Evolutionary conservation across 352 stramenopile genomes (phyloP), one percentile per base, ranked within the genome.

Genomic region (Phytophthora pseudosyringae): DNA sequence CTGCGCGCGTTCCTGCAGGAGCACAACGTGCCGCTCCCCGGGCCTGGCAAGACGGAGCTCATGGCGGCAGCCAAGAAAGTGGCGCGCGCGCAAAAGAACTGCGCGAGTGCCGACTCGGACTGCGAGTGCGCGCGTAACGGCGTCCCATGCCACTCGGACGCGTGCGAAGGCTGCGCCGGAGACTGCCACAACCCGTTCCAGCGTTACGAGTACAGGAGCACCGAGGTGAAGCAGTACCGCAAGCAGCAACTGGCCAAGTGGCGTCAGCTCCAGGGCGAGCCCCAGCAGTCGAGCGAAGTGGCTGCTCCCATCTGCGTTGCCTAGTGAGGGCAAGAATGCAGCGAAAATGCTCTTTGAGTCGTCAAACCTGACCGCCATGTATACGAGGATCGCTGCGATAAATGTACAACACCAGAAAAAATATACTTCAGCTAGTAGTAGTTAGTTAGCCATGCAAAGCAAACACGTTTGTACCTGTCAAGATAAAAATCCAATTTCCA

Each of bases 41-140:
- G 70, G 39, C 67, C 80, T 47, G 75, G 56, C n/a, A 93, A 93
- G 64, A 74, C 78, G 1, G 76, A 92, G 69, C 69, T 95, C 4
- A 66, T 95, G 64, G 75, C 81, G 15, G 65, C 71, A 3, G 87
- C 87, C 33, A 91, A 92, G 56, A 71, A 71, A 49, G 56, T 94
- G 25, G 87, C 87, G 5, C 50, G 53, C 15, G 60, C 81, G 5
- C 76, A 91, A 28, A 91, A 93, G 63, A 95, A 94, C 67, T 95
- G 87, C 63, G 63, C 78, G 48, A 90, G 76, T 50, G 46, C 69
- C 18, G 66, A 75, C 52, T 59, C 63, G 7, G 71, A 90, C 56
- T 95, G 87, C 64, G 87, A 93, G 69, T 95, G 87, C 62, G 78
- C 79, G 1, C 69, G 72, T 33, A 93, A 91, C 52, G 86, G 84